Evolutionary conservation across 306 rosid genomes (phyloP).

Genomic region (Acacia melanoxylon): DNA sequence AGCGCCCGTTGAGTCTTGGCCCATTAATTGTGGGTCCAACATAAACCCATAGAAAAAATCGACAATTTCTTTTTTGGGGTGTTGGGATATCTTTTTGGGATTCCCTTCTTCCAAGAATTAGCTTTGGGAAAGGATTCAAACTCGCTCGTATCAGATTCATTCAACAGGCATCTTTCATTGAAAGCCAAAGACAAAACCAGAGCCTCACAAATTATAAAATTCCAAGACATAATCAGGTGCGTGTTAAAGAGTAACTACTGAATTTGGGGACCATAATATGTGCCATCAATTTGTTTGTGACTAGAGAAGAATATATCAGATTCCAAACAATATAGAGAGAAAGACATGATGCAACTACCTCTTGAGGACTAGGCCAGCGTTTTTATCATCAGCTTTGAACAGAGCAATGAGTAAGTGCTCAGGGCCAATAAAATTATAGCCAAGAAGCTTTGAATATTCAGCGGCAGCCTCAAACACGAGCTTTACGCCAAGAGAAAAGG

Average conservation of each 20-base stretch:
- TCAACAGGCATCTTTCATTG: not conserved
- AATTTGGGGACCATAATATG: not conserved
- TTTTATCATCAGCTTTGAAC: conserved; percentile 69
- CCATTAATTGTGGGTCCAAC: not conserved
- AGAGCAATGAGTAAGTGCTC: conserved; percentile 78
- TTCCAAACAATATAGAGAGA: not conserved
- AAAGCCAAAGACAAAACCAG: not conserved
- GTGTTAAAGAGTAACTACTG: not conserved
- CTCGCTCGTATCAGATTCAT: not conserved
- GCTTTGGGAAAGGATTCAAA: conserved; percentile 8
- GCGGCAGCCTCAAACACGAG: conserved; percentile 78
- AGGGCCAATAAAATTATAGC: conserved; percentile 75
- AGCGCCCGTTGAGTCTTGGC: not conserved
- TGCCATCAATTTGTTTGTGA: not conserved
- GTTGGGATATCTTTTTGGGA: not conserved
- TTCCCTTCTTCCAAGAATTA: not conserved
- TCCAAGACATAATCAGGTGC: not conserved
- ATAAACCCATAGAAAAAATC: not conserved
- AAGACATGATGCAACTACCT: conserved; percentile 47
- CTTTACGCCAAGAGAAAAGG: conserved; percentile 68
- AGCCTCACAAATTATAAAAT: not conserved
- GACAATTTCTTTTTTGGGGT: not conserved
- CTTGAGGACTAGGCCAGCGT: conserved; percentile 55
- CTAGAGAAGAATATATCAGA: no score
- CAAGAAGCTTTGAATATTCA: conserved; percentile 63